A percentile compares a stretch with the other conserved stretches of the same genome.
Evolutionary conservation across 2,329 filamentous ascomycete species (phyloP).

Genomic region (Hypoxylon sp.): DNA sequence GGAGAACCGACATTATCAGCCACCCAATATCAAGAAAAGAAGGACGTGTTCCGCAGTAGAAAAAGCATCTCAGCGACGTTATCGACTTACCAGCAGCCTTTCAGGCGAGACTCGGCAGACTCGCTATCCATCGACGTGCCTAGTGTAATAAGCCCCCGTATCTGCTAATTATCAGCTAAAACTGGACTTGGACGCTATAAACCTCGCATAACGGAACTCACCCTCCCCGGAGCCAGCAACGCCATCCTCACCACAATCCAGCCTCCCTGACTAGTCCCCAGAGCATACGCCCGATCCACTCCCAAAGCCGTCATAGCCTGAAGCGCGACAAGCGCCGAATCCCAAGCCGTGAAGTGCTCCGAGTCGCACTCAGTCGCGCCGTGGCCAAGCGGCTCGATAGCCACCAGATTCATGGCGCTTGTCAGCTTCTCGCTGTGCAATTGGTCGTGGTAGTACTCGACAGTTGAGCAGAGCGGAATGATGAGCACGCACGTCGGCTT

Average conservation of each 20-base stretch:
- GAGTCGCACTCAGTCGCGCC: constrained; percentile 59
- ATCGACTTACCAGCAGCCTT: constrained; percentile 59
- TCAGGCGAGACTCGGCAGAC: constrained; percentile 59
- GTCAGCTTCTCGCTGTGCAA: constrained; percentile 58
- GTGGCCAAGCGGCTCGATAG: constrained; percentile 67
- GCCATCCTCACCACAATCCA: constrained; percentile 66
- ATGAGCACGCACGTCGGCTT: constrained; percentile 67
- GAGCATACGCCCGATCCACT: constrained; percentile 62
- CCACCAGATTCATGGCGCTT: constrained; percentile 61
- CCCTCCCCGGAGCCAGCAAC: constrained; percentile 62
- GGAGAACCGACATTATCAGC: not conserved
- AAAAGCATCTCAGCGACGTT: not conserved
- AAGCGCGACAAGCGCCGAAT: constrained; percentile 65
- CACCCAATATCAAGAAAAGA: too few species aligned
- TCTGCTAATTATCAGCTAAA: constrained; percentile 50
- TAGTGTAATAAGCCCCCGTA: constrained; percentile 62
- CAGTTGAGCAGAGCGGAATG: constrained; percentile 66
- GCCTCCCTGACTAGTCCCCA: constrained; percentile 67
- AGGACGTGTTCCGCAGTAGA: too few species aligned
- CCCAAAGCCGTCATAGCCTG: constrained; percentile 67
- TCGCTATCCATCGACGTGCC: constrained; percentile 68
- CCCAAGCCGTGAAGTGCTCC: constrained; percentile 69
- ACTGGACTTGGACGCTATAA: not conserved
- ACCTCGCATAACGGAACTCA: constrained; percentile 13
- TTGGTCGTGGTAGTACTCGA: constrained; percentile 61